Percentiles rank a stretch among this genome's conserved stretches.
Evolutionary conservation across 2,329 filamentous ascomycete species (phyloP).

Genomic region (Metarhizium humberi): DNA sequence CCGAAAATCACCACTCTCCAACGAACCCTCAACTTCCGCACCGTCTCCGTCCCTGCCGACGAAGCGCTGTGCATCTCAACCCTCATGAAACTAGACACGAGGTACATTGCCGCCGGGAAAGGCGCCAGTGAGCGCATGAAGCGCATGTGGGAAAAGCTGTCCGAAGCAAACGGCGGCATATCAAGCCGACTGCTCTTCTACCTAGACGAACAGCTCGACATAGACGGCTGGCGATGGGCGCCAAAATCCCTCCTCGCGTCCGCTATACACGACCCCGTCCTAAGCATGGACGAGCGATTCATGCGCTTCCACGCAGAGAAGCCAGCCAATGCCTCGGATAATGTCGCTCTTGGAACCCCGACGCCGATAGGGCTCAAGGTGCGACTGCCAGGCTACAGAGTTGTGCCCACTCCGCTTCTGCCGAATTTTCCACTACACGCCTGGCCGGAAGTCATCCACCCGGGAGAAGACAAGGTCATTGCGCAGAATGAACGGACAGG

Average conservation of each 20-base stretch:
- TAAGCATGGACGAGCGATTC: slow-evolving; percentile 10
- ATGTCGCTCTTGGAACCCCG: slow-evolving; percentile 5
- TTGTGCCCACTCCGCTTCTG: slow-evolving; percentile 2
- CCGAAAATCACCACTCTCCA: slow-evolving; percentile 12
- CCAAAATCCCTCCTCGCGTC: slow-evolving; percentile 13
- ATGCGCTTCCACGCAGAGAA: slow-evolving; percentile 6
- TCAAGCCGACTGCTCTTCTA: slow-evolving; percentile 14
- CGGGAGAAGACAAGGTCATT: slow-evolving; percentile 9
- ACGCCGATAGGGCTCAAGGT: slow-evolving; percentile 11
- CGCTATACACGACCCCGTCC: slow-evolving; percentile 8
- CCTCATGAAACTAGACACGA: slow-evolving; percentile 15
- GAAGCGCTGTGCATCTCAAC: slow-evolving; percentile 21
- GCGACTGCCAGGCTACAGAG: slow-evolving; percentile 6
- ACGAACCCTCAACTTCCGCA: slow-evolving; percentile 16
- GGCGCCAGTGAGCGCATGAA: slow-evolving; percentile 13
- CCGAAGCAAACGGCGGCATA: slow-evolving; percentile 9
- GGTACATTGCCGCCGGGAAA: slow-evolving; percentile 6
- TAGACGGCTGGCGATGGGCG: slow-evolving; percentile 19
- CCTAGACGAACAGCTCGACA: slow-evolving; percentile 12
- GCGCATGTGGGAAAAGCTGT: slow-evolving; percentile 14
- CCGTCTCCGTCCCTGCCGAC: slow-evolving; percentile 19
- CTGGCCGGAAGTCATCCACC: slow-evolving; percentile 10
- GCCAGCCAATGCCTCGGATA: background rate
- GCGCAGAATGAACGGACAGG: slow-evolving; percentile 6
- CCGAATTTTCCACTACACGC: slow-evolving; percentile 8